Base-by-base conservation (phyloP, 179 eudicot species). In the Beta corolliflora region DNA sequence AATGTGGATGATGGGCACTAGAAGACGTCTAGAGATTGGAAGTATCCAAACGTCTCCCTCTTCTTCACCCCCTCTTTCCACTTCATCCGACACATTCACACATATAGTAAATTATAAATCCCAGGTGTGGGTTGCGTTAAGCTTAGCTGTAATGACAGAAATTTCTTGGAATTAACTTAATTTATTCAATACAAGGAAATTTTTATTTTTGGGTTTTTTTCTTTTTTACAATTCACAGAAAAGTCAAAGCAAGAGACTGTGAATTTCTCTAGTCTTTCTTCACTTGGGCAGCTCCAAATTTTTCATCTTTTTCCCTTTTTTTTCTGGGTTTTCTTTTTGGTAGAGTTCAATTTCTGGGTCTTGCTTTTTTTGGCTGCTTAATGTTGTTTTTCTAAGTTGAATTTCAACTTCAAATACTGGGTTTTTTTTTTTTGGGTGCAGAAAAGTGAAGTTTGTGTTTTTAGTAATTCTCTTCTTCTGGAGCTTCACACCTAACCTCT, bases 11-110 rank as follows among this genome's bases (percentile, higher is more conserved):
- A 60, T 79, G 48, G 73, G 80, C 84, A 78, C 72, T 80, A 73
- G 25, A 21, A 69, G 84, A 84, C 70, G 78, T 79, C 78, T 75
- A 41, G 80, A 81, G 84, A 81, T 85, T 75, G 83, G 85, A 85
- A 75, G 71, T 75, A 76, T 79, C 83, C 80, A 85, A 82, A 79
- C 80, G 77, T 79, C 82, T 68, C 54, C 70, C 78, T 31, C 73
- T 71, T 15, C 71, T 36, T 46, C 55, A 21, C 53, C 73, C 52
- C n/a, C 14, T 72, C 46, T 60, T 63, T 50, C 73, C 19, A 54
- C 75, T 79, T 66, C 53, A 79, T 83, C 75, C 83, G 67, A 75
- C 75, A 65, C 3, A 36, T 36, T 36, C 41, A 36, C 41, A 36
- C 41, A 64, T 19, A 19, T 64, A 54, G 44, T 53, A 53, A 75